These are phyloP conservation scores for Hylodesmum podocarpum DNA, from an alignment of 306 rosid species.

Conservation along the genomic window DNA sequence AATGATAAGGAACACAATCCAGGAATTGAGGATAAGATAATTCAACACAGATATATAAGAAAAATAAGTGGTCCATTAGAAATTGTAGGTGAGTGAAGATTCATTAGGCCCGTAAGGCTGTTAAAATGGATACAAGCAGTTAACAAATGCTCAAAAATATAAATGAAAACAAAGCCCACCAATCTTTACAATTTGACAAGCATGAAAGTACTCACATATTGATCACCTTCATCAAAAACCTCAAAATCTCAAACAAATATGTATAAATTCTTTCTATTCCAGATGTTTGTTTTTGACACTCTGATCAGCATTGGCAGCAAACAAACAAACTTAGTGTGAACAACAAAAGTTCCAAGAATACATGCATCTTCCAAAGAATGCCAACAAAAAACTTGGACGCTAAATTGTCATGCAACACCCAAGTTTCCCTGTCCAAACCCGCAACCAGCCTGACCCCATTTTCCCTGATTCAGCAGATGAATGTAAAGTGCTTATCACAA, in stretches of 20 bases:
- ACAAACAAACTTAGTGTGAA: neutral
- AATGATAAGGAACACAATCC: neutral
- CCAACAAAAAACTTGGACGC: neutral
- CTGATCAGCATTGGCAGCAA: neutral
- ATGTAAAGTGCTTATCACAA: constrained; percentile 30
- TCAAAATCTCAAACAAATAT: constrained; percentile 10
- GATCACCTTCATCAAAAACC: constrained; percentile 22
- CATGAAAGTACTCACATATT: constrained; percentile 7
- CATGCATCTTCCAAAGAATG: neutral
- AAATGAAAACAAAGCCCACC: neutral
- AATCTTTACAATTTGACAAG: constrained; percentile 8
- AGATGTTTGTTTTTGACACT: constrained; percentile 27
- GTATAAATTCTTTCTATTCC: constrained; percentile 6
- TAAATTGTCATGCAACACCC: constrained; percentile 1
- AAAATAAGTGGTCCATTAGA: neutral
- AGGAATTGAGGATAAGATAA: constrained; percentile 2
- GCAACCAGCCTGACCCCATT: constrained; percentile 18
- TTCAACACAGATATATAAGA: constrained; percentile 11
- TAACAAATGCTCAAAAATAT: constrained; percentile 11
- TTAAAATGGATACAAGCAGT: neutral
- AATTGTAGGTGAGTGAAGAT: neutral
- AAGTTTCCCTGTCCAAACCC: neutral
- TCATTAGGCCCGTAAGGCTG: neutral
- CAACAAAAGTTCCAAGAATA: neutral
- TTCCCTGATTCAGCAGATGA: constrained; percentile 15